These are phyloP conservation scores for Fusarium brachygibbosum DNA, from an alignment of 2,329 filamentous ascomycete species.

Conservation along the genomic window DNA sequence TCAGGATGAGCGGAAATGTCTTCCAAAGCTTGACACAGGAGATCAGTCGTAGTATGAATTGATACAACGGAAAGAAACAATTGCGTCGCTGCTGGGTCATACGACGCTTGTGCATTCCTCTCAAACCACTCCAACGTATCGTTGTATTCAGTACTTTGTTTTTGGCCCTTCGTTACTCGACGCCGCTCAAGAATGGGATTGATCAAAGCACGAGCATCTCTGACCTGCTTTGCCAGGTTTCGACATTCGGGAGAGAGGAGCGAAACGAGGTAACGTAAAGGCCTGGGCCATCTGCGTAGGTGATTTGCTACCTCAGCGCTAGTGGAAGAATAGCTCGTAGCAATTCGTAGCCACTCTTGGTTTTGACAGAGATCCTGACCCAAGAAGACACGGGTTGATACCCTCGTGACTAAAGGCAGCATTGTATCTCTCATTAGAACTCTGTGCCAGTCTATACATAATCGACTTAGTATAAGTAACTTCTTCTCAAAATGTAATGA, in stretches of 20 bases:
- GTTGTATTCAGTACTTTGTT: not conserved
- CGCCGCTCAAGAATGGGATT: not conserved
- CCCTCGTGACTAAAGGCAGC: not conserved
- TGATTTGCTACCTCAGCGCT: not conserved
- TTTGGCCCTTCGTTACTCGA: not conserved
- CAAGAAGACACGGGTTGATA: not conserved
- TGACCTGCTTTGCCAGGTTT: not conserved
- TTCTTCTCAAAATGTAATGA: no score
- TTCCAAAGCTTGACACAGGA: not conserved
- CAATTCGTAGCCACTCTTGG: not conserved
- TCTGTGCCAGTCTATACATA: not conserved
- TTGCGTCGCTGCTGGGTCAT: conserved; percentile 60
- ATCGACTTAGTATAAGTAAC: not conserved
- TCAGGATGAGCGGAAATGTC: not conserved
- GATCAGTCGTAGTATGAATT: not conserved
- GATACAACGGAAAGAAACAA: conserved; percentile 53
- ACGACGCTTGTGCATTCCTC: not conserved
- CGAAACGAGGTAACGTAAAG: not conserved
- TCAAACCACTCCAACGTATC: not conserved
- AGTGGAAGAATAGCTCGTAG: not conserved
- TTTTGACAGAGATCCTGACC: not conserved
- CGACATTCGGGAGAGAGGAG: not conserved
- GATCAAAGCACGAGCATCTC: not conserved
- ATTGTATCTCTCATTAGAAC: not conserved
- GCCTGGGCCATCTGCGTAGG: not conserved